Conservation (phyloP, 257 asterid genomes). For the Nicotiana undulata region DNA sequence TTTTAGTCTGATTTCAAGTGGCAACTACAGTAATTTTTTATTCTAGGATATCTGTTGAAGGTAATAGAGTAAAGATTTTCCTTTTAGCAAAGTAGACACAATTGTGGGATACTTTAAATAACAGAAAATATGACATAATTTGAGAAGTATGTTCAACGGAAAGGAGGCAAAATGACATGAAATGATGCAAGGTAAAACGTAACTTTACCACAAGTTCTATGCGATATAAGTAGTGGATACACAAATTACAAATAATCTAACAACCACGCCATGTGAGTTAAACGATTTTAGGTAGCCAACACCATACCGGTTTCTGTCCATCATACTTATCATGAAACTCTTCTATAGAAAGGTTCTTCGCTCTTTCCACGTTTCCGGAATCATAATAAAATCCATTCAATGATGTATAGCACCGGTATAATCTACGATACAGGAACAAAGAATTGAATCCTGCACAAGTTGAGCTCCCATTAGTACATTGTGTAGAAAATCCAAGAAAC, state of each 20-base stretch:
- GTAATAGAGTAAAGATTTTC: background rate
- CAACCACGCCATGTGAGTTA: background rate
- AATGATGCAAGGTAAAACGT: background rate
- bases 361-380: conserved; percentile 76
- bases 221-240: background rate
- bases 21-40: background rate
- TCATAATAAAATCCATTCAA: conserved; percentile 76
- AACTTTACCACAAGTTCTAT: background rate
- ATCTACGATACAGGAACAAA: conserved; percentile 71
- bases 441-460: conserved; percentile 74
- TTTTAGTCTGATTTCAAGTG: background rate
- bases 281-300: background rate
- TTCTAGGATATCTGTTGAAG: background rate
- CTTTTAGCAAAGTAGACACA: background rate
- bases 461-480: conserved; percentile 16
- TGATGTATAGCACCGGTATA: conserved; percentile 81
- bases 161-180: background rate
- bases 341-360: conserved; percentile 47
- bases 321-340: conserved; percentile 61
- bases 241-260: background rate
- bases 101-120: background rate
- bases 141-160: conserved; percentile 2
- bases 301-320: conserved; percentile 71
- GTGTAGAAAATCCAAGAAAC: conserved; percentile 1
- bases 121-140: background rate